Evolutionary conservation across 768 basidiomycete species (phyloP).

Genomic region (Pleurotus platypus): DNA sequence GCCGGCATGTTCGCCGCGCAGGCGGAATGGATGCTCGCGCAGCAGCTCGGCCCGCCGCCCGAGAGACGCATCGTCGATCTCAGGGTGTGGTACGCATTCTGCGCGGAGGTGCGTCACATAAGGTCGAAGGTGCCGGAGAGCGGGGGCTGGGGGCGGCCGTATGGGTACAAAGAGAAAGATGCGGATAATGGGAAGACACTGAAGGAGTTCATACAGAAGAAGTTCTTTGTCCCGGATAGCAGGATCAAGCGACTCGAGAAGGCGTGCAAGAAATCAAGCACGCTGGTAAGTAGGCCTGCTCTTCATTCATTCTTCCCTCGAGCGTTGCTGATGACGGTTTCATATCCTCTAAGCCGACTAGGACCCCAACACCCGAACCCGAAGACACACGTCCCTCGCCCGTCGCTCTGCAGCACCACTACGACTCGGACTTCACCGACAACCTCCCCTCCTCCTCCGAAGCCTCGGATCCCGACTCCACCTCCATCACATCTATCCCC

Average conservation of each 20-base stretch:
- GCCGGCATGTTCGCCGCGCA: slow-evolving; percentile 49
- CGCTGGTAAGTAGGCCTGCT: background rate
- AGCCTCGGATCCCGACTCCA: slow-evolving; percentile 34
- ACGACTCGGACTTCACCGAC: slow-evolving; percentile 55
- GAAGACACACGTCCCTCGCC: background rate
- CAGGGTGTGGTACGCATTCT: slow-evolving; percentile 45
- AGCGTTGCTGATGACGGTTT: background rate
- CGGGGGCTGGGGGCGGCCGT: slow-evolving; percentile 29
- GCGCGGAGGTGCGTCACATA: slow-evolving; percentile 12
- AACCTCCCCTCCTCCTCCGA: slow-evolving; percentile 39
- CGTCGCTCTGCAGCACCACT: slow-evolving; percentile 21
- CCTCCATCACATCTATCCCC: background rate
- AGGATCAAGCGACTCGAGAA: no score
- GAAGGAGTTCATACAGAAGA: background rate
- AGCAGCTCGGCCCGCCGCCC: slow-evolving; percentile 31
- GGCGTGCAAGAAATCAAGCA: no score
- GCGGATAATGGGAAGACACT: background rate
- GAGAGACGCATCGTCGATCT: slow-evolving; percentile 34
- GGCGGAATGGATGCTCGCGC: slow-evolving; percentile 54
- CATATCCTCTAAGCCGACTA: background rate
- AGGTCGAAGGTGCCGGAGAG: background rate
- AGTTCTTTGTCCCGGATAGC: slow-evolving; percentile 3
- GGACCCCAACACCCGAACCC: background rate
- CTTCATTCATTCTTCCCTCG: background rate
- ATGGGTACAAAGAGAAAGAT: slow-evolving; percentile 13